Evolutionary conservation across 2,329 filamentous ascomycete genomes (phyloP).

Genomic region (Lachnellula occidentalis): DNA sequence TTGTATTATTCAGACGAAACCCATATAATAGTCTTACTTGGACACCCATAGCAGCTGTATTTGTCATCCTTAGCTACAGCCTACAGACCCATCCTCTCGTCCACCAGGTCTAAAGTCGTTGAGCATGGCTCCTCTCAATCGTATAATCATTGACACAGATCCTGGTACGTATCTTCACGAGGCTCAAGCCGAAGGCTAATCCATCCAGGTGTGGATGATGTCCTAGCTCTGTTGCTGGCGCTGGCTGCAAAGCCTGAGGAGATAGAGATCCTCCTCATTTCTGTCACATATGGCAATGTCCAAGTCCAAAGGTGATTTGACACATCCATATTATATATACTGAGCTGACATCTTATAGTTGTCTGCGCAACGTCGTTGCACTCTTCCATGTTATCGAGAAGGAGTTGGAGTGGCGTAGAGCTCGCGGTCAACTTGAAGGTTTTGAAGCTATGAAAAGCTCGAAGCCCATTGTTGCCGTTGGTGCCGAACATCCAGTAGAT

Average conservation of each 20-base stretch:
- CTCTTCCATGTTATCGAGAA: constrained; percentile 90
- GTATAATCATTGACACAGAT: constrained; percentile 95
- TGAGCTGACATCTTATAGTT: constrained; percentile 44
- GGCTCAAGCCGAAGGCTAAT: constrained; percentile 3
- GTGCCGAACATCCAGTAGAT: constrained; percentile 78
- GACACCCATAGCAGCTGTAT: no score
- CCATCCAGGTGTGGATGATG: constrained; percentile 75
- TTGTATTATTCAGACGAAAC: no score
- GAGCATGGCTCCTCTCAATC: constrained; percentile 60
- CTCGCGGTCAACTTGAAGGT: constrained; percentile 59
- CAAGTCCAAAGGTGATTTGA: constrained; percentile 65
- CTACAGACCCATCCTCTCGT: neutral
- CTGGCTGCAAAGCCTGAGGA: constrained; percentile 78
- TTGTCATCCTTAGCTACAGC: no score
- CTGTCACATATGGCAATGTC: constrained; percentile 91
- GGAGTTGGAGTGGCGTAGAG: constrained; percentile 77
- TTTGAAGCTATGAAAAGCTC: constrained; percentile 66
- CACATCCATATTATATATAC: neutral
- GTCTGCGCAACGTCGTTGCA: constrained; percentile 80
- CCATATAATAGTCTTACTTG: no score
- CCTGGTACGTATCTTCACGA: constrained; percentile 51
- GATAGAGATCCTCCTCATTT: constrained; percentile 78
- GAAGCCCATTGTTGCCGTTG: constrained; percentile 82
- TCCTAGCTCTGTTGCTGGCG: constrained; percentile 81
- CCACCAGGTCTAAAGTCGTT: no score